Conservation (phyloP, 768 basidiomycete genomes). For the Exsudoporus frostii region DNA sequence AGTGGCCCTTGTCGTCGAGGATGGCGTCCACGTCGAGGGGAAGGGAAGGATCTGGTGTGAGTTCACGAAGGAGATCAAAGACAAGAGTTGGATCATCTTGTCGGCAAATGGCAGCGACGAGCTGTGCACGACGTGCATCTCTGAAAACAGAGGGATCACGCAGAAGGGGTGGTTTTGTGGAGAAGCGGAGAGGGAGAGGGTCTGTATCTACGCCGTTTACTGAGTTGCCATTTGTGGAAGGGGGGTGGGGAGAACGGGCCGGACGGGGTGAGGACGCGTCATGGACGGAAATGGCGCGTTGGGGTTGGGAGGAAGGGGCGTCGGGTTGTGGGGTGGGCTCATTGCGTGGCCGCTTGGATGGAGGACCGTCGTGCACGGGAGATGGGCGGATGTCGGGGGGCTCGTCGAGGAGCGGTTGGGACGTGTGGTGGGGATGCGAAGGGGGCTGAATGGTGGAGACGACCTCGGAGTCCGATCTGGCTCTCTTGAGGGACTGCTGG, state of each 20-base stretch:
- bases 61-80: slow-evolving; percentile 63
- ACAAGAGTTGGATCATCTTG: slow-evolving; percentile 64
- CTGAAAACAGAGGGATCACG: slow-evolving; percentile 52
- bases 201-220: slow-evolving; percentile 43
- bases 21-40: slow-evolving; percentile 70
- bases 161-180: slow-evolving; percentile 59
- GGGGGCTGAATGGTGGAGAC: slow-evolving; percentile 17
- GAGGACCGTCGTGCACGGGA: slow-evolving; percentile 56
- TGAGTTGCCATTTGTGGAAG: slow-evolving; percentile 43
- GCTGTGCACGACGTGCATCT: slow-evolving; percentile 55
- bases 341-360: slow-evolving; percentile 67
- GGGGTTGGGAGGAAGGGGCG: slow-evolving; percentile 17
- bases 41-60: slow-evolving; percentile 41
- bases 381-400: slow-evolving; percentile 44
- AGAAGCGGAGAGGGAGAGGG: slow-evolving; percentile 52
- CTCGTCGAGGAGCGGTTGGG: slow-evolving; percentile 30
- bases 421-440: slow-evolving; percentile 16
- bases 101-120: slow-evolving; percentile 65
- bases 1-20: slow-evolving; percentile 93
- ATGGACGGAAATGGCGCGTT: slow-evolving; percentile 32
- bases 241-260: slow-evolving; percentile 48
- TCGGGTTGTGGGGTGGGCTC: slow-evolving; percentile 43
- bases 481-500: slow-evolving; percentile 51
- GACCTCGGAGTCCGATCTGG: slow-evolving; percentile 66
- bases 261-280: slow-evolving; percentile 33